Base-by-base conservation (phyloP, 1,284 basidiomycete species). In the Termitomyces sp. region DNA sequence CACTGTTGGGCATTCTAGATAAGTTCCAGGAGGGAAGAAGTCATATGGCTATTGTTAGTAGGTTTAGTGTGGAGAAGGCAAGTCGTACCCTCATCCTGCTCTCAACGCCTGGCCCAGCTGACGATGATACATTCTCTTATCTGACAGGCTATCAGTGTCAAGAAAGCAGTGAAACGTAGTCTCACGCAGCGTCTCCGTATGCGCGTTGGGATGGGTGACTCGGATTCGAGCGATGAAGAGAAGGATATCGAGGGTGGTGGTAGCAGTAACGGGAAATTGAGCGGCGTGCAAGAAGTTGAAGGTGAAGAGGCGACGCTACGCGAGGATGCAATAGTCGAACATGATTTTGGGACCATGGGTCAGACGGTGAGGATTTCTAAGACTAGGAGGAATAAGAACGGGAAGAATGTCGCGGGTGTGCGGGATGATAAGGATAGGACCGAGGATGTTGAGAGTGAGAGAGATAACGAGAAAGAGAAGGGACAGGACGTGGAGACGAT, bases 1-100 rank as follows among this genome's bases (percentile, higher is more conserved):
- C 92, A 19, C 76, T 96, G 4, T 81, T 95, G 19, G 87, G 90
- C 39, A 90, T 95, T 60, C 79, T 96, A 51, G 93, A 95, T 68
- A 88, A 81, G 58, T 96, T 96, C 70, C 93, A 95, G 68, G 92
- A 94, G 66, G 93, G 93, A 9, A 81, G 91, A 39, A 91, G 88
- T 41, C 93, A 96, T 67, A 93, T 96, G 80, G 94, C 94, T 30
- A 88, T 95, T 60, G 92, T 96, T 58, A 84, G 83, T 55, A 81
- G 87, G 45, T 76, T 79, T 63, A 83, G 81, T 47, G 72, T 76
- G 31, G 74, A 80, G 58, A 79, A 82, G 61, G 80, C 76, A 61
- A 41, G 67, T 33, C 59, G 2, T 57, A 56, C 6, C 41, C 36
- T 48, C 26, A 53, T 17, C 43, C 8, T 28, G 17, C 33, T 2